Base-by-base conservation (phyloP, 257 asterid genomes). In the Solanum boliviense region DNA sequence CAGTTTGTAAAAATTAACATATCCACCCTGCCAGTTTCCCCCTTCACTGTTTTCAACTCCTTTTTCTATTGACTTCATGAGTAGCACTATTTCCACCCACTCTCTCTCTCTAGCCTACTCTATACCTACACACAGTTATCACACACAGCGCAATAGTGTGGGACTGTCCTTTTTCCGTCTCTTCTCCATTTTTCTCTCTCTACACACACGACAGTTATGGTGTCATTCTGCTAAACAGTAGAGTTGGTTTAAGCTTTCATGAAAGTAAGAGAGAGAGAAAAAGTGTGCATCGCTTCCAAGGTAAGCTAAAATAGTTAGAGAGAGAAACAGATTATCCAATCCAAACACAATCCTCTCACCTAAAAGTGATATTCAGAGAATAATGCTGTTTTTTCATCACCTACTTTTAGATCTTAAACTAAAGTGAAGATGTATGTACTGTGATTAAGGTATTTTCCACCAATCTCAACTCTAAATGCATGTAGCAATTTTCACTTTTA, bases 261-360 rank as follows among this genome's bases (percentile, higher is more conserved):
- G 85, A 56, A 86, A 79, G 71, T 18, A 6, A 56, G 65, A 56
- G 65, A 56, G 65, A 65, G 84, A 23, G 9, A 41, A 72, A 88
- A 34, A 52, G 29, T 86, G 88, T 88, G 94, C 95, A 89, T 92
- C 94, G 88, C 98, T 95, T 95, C 93, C 92, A 91, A 93, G 93
- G 92, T 92, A 94, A 94, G 95, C 92, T 67, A 65, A 27, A 39
- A 16, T 68, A 31, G 89, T 91, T 89, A 56, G 88, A 88, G 67
- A 48, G 62, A 68, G 87, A 89, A 25, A 75, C 72, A 78, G 11
- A 85, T 39, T 85, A 38, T 85, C 87, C 68, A 85, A 85, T 65
- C 81, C 84, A 15, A 25, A 78, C 35, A 78, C 84, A 78, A 46
- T 78, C 38, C 34, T 27, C 84, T 79, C 85, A 79, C 85, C 84